These are phyloP conservation scores for Colletotrichum magnum DNA, from an alignment of 2,329 filamentous ascomycete genomes.

Conservation along the genomic window DNA sequence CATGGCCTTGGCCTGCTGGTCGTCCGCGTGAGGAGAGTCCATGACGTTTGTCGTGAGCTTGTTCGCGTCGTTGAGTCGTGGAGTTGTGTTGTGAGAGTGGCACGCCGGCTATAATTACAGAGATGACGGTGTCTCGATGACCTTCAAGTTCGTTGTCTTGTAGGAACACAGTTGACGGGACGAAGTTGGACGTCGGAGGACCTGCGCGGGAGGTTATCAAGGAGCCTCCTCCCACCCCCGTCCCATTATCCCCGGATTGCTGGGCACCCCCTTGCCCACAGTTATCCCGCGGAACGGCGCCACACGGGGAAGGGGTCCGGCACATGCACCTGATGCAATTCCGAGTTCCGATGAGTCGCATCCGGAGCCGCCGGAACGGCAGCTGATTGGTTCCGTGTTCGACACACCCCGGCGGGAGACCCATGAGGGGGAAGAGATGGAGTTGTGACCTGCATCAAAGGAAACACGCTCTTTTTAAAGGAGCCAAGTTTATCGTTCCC, in stretches of 20 bases:
- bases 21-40: constrained; percentile 27
- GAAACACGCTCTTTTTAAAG: constrained; percentile 25
- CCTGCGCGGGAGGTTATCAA: constrained; percentile 24
- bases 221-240: not conserved
- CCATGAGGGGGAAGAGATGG: not conserved
- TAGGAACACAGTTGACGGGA: not conserved
- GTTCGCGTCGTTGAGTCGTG: not conserved
- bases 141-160: no score
- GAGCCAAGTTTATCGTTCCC: not conserved
- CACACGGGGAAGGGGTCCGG: constrained; percentile 14
- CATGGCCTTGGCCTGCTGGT: constrained; percentile 46
- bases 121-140: not conserved
- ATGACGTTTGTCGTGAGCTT: not conserved
- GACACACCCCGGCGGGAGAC: not conserved
- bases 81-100: not conserved
- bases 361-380: not conserved
- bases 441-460: not conserved
- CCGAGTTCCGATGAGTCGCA: constrained; percentile 34
- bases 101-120: no score
- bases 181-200: constrained; percentile 8
- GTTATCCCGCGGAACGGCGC: constrained; percentile 13
- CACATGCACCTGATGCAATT: not conserved
- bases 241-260: constrained; percentile 28
- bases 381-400: not conserved
- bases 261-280: not conserved